A percentile compares a stretch with the other conserved stretches of the same genome.
Evolutionary conservation across 768 basidiomycete species (phyloP).

Genomic region (Boletellus ananiceps): DNA sequence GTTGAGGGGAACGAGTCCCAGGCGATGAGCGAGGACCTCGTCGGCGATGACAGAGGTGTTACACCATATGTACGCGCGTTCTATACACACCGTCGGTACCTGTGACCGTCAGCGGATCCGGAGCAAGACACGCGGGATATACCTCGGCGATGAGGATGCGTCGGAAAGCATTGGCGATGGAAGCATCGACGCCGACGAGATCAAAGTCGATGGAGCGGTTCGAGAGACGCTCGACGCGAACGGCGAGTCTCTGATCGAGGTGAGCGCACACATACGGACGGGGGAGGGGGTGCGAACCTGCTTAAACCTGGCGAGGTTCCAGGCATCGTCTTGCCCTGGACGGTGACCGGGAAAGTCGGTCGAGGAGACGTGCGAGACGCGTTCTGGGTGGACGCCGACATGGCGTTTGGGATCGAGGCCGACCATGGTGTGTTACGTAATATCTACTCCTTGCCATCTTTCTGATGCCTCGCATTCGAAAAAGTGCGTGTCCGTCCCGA

Average conservation of each 20-base stretch:
- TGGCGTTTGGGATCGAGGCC: conserved; percentile 45
- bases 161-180: conserved; percentile 91
- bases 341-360: conserved; percentile 90
- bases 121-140: conserved; percentile 17
- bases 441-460: background rate
- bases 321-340: conserved; percentile 79
- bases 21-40: conserved; percentile 87
- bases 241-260: conserved; percentile 56
- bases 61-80: conserved; percentile 88
- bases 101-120: conserved; percentile 26
- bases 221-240: conserved; percentile 75
- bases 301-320: conserved; percentile 73
- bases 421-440: conserved; percentile 21
- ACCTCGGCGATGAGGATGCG: conserved; percentile 94
- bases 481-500: conserved; percentile 42
- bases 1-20: conserved; percentile 87
- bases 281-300: conserved; percentile 46
- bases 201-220: conserved; percentile 89
- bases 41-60: conserved; percentile 94
- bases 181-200: conserved; percentile 90
- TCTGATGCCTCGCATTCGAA: conserved; percentile 63
- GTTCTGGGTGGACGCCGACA: conserved; percentile 66
- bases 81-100: conserved; percentile 91
- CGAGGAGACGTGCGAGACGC: conserved; percentile 75
- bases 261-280: background rate